These are phyloP conservation scores for Diplocarpon rosae DNA, from an alignment of 2,329 filamentous ascomycete species.

Conservation along the genomic window DNA sequence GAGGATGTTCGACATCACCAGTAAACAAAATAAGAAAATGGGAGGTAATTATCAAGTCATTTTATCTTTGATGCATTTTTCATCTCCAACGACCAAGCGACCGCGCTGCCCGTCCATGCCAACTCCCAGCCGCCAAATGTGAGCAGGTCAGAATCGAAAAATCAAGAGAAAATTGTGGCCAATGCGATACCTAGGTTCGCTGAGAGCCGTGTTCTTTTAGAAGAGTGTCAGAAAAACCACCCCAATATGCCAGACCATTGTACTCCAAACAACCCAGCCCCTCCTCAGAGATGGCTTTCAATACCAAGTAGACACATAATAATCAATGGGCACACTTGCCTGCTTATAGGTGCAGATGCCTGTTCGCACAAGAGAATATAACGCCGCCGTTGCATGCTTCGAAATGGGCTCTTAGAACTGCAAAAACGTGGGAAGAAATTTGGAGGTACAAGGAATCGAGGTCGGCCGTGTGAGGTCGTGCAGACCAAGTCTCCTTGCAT, in stretches of 20 bases:
- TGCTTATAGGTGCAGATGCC: conserved; percentile 11
- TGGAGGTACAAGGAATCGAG: conserved; percentile 6
- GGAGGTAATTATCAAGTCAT: not conserved
- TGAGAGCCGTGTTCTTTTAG: not conserved
- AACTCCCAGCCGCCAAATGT: not conserved
- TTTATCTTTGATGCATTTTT: not conserved
- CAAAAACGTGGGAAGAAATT: conserved; percentile 12
- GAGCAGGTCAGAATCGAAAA: not conserved
- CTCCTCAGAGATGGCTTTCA: conserved; percentile 10
- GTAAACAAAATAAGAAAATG: not conserved
- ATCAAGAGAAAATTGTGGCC: not conserved
- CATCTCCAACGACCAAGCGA: not conserved
- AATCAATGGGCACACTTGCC: conserved; percentile 17
- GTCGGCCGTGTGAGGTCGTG: conserved; percentile 15
- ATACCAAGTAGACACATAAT: conserved; percentile 19
- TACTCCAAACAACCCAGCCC: conserved; percentile 22
- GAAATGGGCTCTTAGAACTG: conserved; percentile 11
- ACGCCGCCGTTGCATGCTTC: conserved; percentile 20
- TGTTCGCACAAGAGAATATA: conserved; percentile 11
- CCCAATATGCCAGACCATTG: conserved; percentile 19
- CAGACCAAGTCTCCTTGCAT: conserved; percentile 4
- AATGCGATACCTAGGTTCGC: not conserved
- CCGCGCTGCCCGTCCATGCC: not conserved
- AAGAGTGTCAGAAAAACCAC: conserved; percentile 1
- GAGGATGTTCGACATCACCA: not conserved